Evolutionary conservation across 257 asterid genomes (phyloP).

Genomic region (Capsicum rhomboideum): DNA sequence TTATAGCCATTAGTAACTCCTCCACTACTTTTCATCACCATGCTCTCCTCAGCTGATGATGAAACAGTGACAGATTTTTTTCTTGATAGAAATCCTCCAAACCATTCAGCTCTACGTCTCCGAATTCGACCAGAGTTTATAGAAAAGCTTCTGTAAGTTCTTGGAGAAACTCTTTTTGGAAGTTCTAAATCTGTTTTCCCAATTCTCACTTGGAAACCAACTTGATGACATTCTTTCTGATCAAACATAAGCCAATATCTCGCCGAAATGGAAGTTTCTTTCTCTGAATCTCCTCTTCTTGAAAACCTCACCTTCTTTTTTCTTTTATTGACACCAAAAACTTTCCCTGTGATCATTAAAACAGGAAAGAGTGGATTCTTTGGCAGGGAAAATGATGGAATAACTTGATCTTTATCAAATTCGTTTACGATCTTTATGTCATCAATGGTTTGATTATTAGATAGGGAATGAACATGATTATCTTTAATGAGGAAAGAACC

Average conservation of each 20-base stretch:
- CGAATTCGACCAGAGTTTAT: conserved; percentile 35
- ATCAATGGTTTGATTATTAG: conserved; percentile 75
- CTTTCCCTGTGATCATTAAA: conserved; percentile 57
- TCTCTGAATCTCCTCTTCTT: conserved; percentile 8
- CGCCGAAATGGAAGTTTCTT: conserved; percentile 30
- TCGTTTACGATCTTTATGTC: conserved; percentile 30
- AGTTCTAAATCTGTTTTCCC: conserved; percentile 43
- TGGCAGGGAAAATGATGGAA: not conserved
- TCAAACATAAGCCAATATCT: conserved; percentile 73
- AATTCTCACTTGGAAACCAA: conserved; percentile 65
- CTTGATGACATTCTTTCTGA: conserved; percentile 54
- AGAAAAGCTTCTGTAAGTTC: conserved; percentile 37
- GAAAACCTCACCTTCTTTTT: conserved; percentile 7
- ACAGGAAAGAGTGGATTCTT: conserved; percentile 21
- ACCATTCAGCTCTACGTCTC: conserved; percentile 36
- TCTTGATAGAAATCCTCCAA: conserved; percentile 27
- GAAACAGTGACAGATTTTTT: conserved; percentile 32
- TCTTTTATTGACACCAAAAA: conserved; percentile 29
- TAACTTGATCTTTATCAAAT: conserved; percentile 29
- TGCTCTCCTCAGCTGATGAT: conserved; percentile 47
- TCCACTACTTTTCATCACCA: conserved; percentile 33
- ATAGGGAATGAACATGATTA: conserved; percentile 36
- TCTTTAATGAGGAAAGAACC: conserved; percentile 80
- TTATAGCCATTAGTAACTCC: conserved; percentile 28
- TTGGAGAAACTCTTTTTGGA: conserved; percentile 38